phyloP scores from a whole-genome alignment of 768 basidiomycete genomes.

The Suillus spraguei region DNA sequence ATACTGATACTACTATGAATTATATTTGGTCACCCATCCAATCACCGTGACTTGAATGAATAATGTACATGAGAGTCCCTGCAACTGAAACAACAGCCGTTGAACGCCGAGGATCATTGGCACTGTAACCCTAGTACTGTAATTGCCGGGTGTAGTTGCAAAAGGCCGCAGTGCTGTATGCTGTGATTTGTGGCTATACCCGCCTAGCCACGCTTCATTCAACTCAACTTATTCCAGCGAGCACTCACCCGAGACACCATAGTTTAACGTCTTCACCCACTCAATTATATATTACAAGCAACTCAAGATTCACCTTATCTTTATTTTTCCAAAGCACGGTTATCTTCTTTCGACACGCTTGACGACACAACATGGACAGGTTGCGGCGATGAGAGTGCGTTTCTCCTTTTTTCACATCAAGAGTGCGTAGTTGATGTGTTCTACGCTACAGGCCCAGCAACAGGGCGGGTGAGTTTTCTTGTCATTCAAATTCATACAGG shows the following conservation, averaged over 20 bases:
- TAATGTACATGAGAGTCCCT: neutral
- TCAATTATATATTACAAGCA: neutral
- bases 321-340: neutral
- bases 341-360: slow-evolving; percentile 41
- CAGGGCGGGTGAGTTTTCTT: slow-evolving; percentile 54
- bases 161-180: too few species aligned
- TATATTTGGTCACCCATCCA: neutral
- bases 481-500: slow-evolving; percentile 26
- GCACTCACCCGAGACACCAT: neutral
- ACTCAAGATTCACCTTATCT: neutral
- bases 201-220: neutral
- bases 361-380: slow-evolving; percentile 77
- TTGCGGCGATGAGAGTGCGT: slow-evolving; percentile 84
- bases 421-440: slow-evolving; percentile 11
- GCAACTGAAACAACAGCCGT: neutral
- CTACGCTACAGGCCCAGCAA: slow-evolving; percentile 60
- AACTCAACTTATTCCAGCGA: slow-evolving; percentile 1
- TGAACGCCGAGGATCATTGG: neutral
- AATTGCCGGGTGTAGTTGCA: too few species aligned
- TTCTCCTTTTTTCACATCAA: neutral
- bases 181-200: slow-evolving; percentile 9
- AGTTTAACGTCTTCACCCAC: neutral
- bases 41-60: neutral
- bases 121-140: neutral
- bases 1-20: neutral